Base-by-base conservation (phyloP, 192 early-diverging fungal genomes). In the Dissophora globulifera region DNA sequence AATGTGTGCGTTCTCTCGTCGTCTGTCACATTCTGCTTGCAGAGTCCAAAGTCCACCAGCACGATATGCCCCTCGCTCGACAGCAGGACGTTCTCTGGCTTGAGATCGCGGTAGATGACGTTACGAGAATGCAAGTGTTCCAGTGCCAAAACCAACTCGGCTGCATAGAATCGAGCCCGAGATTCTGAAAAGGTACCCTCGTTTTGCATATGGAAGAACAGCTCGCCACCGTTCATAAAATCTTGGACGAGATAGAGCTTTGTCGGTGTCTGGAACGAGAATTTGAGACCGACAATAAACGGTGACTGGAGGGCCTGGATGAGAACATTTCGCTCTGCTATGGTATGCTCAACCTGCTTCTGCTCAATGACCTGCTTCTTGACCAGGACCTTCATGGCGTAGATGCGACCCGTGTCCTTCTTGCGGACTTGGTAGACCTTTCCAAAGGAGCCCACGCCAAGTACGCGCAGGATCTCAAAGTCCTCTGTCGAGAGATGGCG, bases 351-450 rank as follows among this genome's bases (percentile, higher is more conserved):
- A 23, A 94, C 79, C 67, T 93, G 90, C 55, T 91, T 87, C 45
- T 89, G 86, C 61, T 88, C 85, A 29, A 94, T 86, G 46, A 94
- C 83, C 40, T 90, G 85, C 72, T 85, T 84, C 69, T 94, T 94
- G 48, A 83, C 80, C 3, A 94, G 84, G 10, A 94, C 86, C 60
- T 94, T 94, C 90, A 94, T 91, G 30, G 93, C 93, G 56, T 93
- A 94, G 16, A 92, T 89, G 50, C 91, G 85, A 50, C 86, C 86
- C 0, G 93, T 93, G 64, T 94, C 91, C 64, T 86, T 90, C 53
- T 94, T 94, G 32, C 85, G 65, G 53, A 93, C 93, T 58, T 93
- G 88, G 29, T 91, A 83, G 13, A 94, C 93, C 54, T 93, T 93
- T 38, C 93, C 93, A 81, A 93, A 93, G 23, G 84, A 86, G 12